These are phyloP conservation scores for Salix brachista DNA, from an alignment of 345 rosid genomes.

Conservation along the genomic window DNA sequence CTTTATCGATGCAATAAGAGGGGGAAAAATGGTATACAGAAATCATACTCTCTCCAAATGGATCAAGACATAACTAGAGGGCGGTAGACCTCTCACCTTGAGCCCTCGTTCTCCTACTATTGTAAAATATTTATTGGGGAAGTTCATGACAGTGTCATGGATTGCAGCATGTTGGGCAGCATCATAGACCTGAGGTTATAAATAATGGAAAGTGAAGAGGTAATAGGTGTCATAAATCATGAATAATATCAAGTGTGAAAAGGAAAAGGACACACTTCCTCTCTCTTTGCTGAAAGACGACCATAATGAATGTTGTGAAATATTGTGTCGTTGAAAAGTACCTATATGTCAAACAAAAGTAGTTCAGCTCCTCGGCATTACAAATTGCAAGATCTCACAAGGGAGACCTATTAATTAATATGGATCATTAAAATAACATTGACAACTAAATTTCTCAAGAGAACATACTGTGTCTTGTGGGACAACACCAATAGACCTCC, in stretches of 20 bases:
- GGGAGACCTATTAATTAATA: background rate
- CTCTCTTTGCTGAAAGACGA: slow-evolving; percentile 82
- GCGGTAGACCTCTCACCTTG: slow-evolving; percentile 60
- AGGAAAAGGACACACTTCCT: slow-evolving; percentile 50
- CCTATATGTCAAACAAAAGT: slow-evolving; percentile 47
- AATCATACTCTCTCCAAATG: too few species aligned
- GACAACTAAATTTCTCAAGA: slow-evolving; percentile 2
- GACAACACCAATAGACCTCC: slow-evolving; percentile 79
- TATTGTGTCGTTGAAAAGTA: slow-evolving; percentile 92
- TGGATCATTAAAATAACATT: background rate
- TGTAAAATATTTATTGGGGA: slow-evolving; percentile 88
- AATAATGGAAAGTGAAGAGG: slow-evolving; percentile 8
- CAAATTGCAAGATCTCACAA: background rate
- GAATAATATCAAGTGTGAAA: background rate
- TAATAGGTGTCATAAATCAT: background rate
- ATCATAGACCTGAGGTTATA: slow-evolving; percentile 67
- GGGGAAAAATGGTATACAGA: too few species aligned
- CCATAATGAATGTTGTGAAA: slow-evolving; percentile 96
- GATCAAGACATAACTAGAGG: background rate
- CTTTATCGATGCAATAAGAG: too few species aligned
- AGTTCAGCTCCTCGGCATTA: slow-evolving; percentile 5
- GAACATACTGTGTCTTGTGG: slow-evolving; percentile 94
- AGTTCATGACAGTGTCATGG: slow-evolving; percentile 84
- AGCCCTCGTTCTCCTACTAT: slow-evolving; percentile 98
- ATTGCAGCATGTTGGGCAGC: slow-evolving; percentile 95